Evolutionary conservation across 1,284 basidiomycete genomes (phyloP).

Genomic region (Phellinidium pouzarii): DNA sequence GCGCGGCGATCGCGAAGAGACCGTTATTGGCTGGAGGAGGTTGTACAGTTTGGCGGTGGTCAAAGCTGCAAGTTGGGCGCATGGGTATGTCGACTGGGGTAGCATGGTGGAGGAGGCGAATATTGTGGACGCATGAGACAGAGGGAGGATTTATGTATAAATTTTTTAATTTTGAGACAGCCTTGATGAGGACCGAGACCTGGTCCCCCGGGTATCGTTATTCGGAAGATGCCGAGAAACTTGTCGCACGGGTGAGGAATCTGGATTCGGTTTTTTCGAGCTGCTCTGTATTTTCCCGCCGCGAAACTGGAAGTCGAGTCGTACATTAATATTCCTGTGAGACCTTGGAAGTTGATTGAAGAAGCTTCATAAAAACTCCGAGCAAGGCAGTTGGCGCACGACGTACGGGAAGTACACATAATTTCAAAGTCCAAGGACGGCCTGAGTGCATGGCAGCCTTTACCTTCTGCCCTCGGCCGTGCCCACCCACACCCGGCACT

Average conservation of each 20-base stretch:
- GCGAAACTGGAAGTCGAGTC: no score
- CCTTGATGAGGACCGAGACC: neutral
- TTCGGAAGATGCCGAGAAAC: conserved; percentile 1
- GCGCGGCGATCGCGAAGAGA: conserved; percentile 36
- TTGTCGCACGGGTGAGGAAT: no score
- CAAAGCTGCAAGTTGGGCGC: conserved; percentile 1
- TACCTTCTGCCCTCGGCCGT: neutral
- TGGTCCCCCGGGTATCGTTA: conserved; percentile 1
- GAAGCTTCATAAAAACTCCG: neutral
- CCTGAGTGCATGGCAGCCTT: no score
- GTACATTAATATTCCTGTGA: no score
- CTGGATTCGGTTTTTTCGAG: neutral
- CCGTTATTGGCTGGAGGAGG: conserved; percentile 45
- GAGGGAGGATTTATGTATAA: conserved; percentile 11
- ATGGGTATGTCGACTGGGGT: neutral
- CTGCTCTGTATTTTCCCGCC: no score
- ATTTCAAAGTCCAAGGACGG: no score
- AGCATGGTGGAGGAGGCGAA: conserved; percentile 13
- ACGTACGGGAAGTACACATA: no score
- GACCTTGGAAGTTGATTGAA: neutral
- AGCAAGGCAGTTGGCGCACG: no score
- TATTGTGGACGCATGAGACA: conserved; percentile 13
- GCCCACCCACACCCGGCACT: neutral
- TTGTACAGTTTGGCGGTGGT: conserved; percentile 40
- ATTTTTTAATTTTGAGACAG: neutral